Base-by-base conservation (phyloP, 176 grass and related monocot species). In the Oryza glaberrima region DNA sequence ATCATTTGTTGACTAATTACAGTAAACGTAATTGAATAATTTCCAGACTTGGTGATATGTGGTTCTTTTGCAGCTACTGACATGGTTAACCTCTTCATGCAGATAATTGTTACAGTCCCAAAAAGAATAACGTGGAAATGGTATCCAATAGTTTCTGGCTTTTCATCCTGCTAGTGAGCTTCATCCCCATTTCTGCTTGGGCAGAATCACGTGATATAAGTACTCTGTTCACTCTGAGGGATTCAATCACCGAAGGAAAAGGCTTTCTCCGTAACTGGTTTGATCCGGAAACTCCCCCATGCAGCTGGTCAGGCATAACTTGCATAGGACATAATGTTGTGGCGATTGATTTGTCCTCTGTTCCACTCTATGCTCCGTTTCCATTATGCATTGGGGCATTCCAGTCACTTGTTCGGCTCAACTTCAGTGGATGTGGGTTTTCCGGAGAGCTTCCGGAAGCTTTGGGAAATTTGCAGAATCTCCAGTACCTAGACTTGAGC, bases 381-480 rank as follows among this genome's bases (percentile, higher is more conserved):
- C 96, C 96, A 2, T 75, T 12, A 76, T 85, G 85, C n/a, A 67
- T 98, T 14, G 79, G 78, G 36, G 82, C 75, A 74, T 98, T 98
- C 51, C 36, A 43, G 58, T 92, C 81, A 26, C 91, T 98, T 75
- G 49, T 23, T 70, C 63, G 7, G 36, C 91, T 99, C 67, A 99
- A 99, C 90, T 88, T 99, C 28, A 99, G 91, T 65, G 67, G 86
- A 4, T 99, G 96, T 72, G 86, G 86, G 28, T 86, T 99, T 82
- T 87, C 43, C 2, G 96, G 96, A 77, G 85, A 86, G 45, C 52
- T 99, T 76, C 93, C 93, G 9, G 86, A 92, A 72, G 20, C 28
- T 17, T 65, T 88, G 65, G 90, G 81, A 48, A 61, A 81, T 69
- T 65, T 96, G 81, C 81, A 81, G 80, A 75, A 81, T 67, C 88